Conservation (phyloP, 305 asterid genomes). For the Fraxinus nigra region DNA sequence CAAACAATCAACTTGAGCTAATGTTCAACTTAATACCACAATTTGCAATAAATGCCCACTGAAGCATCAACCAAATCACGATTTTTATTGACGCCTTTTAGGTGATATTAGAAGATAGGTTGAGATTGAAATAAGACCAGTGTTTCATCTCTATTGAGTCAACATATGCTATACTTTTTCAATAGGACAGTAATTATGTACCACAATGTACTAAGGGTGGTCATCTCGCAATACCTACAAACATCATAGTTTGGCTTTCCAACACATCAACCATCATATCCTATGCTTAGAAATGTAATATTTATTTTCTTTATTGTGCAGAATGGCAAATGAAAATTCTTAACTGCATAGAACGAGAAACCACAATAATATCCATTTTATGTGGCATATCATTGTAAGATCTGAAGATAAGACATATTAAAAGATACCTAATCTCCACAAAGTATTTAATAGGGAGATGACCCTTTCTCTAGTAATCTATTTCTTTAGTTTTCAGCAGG, state of each 20-base stretch:
- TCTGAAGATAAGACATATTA: background rate
- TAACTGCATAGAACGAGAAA: background rate
- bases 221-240: background rate
- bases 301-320: background rate
- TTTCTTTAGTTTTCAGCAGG: background rate
- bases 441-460: background rate
- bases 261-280: background rate
- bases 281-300: background rate
- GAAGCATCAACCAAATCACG: background rate
- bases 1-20: conserved; percentile 6
- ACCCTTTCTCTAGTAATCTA: background rate
- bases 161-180: background rate
- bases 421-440: background rate
- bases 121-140: background rate
- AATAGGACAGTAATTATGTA: background rate
- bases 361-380: background rate
- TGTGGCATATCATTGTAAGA: background rate
- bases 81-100: background rate
- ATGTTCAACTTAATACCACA: background rate
- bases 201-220: background rate
- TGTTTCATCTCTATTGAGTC: background rate
- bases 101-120: background rate
- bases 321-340: background rate
- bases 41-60: background rate
- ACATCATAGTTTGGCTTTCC: background rate